Evolutionary conservation across 2,329 filamentous ascomycete genomes (phyloP).

Genomic region (Phaeosphaeriaceae sp.): DNA sequence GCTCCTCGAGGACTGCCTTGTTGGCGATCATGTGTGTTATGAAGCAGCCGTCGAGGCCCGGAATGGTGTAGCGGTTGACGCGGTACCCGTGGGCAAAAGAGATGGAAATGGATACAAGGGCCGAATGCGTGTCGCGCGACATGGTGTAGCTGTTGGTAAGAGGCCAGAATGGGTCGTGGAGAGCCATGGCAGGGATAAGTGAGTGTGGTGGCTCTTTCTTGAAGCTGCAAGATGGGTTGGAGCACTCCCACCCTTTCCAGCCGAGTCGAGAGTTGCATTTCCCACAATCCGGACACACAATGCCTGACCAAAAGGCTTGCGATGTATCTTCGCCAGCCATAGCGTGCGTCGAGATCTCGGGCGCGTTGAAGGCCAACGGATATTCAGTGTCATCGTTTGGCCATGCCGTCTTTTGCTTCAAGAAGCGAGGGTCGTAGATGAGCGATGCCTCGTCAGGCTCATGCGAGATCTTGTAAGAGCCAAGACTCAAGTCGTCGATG

Average conservation of each 20-base stretch:
- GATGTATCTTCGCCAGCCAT: constrained; percentile 58
- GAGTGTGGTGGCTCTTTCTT: constrained; percentile 43
- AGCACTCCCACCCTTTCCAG: constrained; percentile 70
- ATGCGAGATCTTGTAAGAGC: constrained; percentile 16
- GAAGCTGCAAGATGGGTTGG: constrained; percentile 60
- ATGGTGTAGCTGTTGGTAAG: constrained; percentile 41
- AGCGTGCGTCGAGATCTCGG: constrained; percentile 42
- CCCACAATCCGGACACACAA: constrained; percentile 70
- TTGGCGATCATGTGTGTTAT: constrained; percentile 67
- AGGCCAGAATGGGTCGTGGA: constrained; percentile 47
- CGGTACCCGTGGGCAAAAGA: constrained; percentile 51
- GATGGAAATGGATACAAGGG: constrained; percentile 42
- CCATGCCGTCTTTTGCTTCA: constrained; percentile 61
- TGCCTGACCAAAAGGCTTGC: constrained; percentile 64
- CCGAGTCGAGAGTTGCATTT: constrained; percentile 66
- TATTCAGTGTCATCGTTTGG: constrained; percentile 47
- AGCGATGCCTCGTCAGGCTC: constrained; percentile 48
- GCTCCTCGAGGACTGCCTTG: constrained; percentile 57
- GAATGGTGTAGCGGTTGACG: constrained; percentile 55
- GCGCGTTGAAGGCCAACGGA: constrained; percentile 35
- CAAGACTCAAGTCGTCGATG: neutral
- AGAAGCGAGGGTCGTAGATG: constrained; percentile 64
- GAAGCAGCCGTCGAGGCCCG: constrained; percentile 52
- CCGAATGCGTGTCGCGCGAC: constrained; percentile 37
- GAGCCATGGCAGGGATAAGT: constrained; percentile 32